Evolutionary conservation across 257 asterid species (phyloP).

Genomic region (Misopates orontium): DNA sequence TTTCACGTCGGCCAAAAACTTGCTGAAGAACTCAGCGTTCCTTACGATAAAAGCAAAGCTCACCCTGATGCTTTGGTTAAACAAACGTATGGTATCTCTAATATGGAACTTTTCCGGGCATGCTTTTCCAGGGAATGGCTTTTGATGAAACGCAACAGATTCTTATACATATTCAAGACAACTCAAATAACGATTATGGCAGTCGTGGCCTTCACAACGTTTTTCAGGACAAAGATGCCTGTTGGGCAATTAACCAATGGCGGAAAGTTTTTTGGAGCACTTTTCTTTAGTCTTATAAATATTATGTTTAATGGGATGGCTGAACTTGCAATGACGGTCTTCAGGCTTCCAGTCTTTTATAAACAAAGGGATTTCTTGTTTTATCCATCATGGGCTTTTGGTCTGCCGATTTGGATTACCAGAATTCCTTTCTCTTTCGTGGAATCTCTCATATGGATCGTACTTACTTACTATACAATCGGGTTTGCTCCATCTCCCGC

Average conservation of each 20-base stretch:
- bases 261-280: slow-evolving; percentile 43
- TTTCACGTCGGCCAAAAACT: slow-evolving; percentile 43
- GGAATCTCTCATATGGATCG: slow-evolving; percentile 44
- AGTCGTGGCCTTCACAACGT: slow-evolving; percentile 38
- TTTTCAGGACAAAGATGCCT: slow-evolving; percentile 45
- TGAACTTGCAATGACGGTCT: slow-evolving; percentile 41
- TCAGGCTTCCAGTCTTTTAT: slow-evolving; percentile 48
- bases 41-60: slow-evolving; percentile 40
- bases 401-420: slow-evolving; percentile 44
- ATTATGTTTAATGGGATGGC: slow-evolving; percentile 52
- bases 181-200: slow-evolving; percentile 38
- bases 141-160: slow-evolving; percentile 46
- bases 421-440: slow-evolving; percentile 40
- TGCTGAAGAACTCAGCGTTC: slow-evolving; percentile 31
- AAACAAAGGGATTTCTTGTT: slow-evolving; percentile 53
- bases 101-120: slow-evolving; percentile 38
- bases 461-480: slow-evolving; percentile 47
- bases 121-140: slow-evolving; percentile 48
- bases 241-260: slow-evolving; percentile 38
- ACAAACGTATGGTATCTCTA: slow-evolving; percentile 44
- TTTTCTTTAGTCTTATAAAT: slow-evolving; percentile 37
- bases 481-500: slow-evolving; percentile 51
- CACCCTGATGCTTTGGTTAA: slow-evolving; percentile 43
- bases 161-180: slow-evolving; percentile 44
- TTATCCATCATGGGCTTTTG: slow-evolving; percentile 58